These are phyloP conservation scores for Cercospora sojina DNA, from an alignment of 2,329 filamentous ascomycete species.

Conservation along the genomic window DNA sequence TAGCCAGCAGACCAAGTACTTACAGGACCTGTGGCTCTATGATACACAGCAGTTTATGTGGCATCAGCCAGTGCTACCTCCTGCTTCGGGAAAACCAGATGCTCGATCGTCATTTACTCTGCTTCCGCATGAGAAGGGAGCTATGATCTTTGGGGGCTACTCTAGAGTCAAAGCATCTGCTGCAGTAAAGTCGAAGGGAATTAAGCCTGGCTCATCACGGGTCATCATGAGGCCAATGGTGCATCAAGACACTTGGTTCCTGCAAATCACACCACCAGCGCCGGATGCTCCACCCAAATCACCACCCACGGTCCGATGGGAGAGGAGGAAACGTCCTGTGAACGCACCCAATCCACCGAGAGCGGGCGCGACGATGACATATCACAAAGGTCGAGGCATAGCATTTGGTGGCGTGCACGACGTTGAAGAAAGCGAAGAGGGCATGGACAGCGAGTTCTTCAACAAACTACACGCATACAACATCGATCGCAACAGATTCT, in stretches of 20 bases:
- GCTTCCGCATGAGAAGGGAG: constrained; percentile 84
- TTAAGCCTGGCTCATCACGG: constrained; percentile 57
- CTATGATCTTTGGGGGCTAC: constrained; percentile 90
- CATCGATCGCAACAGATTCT: constrained; percentile 91
- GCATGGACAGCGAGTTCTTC: constrained; percentile 97
- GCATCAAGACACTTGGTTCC: constrained; percentile 92
- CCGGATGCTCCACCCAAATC: constrained; percentile 65
- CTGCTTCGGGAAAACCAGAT: constrained; percentile 77
- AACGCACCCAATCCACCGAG: constrained; percentile 82
- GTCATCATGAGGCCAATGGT: constrained; percentile 82
- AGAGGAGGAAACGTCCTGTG: constrained; percentile 85
- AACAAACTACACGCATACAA: constrained; percentile 91
- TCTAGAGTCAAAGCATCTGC: constrained; percentile 74
- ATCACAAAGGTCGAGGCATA: constrained; percentile 89
- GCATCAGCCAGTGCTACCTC: constrained; percentile 72
- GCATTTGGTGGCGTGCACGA: constrained; percentile 87
- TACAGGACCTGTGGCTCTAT: constrained; percentile 93
- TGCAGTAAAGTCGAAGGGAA: constrained; percentile 63
- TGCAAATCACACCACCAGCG: constrained; percentile 73
- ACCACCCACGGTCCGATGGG: constrained; percentile 79
- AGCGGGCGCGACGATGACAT: constrained; percentile 89
- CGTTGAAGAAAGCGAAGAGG: constrained; percentile 57
- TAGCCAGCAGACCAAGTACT: constrained; percentile 88
- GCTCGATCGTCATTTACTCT: constrained; percentile 88
- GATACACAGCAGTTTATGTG: constrained; percentile 85